Conservation (phyloP, 2,329 filamentous ascomycete species). For the Xylariales sp. region DNA sequence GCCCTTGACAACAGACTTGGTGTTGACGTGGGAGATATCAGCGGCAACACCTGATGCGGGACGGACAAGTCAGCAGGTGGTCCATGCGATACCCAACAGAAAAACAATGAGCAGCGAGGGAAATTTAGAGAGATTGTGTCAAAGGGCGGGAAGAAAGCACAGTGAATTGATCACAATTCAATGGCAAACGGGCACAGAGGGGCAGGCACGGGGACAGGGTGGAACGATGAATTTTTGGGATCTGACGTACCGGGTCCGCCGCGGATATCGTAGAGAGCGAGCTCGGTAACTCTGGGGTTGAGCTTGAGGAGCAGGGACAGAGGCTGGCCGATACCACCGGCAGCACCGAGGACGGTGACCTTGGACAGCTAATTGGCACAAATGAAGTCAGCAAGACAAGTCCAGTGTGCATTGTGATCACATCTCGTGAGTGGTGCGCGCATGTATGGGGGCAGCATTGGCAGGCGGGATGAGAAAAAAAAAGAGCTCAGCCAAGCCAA, state of each 20-base stretch:
- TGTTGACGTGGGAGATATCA: slow-evolving; percentile 98
- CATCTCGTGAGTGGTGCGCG: no score
- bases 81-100: background rate
- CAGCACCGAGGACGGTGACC: slow-evolving; percentile 94
- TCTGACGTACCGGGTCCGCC: slow-evolving; percentile 68
- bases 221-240: no score
- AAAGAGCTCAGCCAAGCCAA: no score
- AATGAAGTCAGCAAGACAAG: slow-evolving; percentile 14
- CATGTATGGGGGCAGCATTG: slow-evolving; percentile 11
- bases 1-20: slow-evolving; percentile 89
- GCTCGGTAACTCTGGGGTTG: slow-evolving; percentile 89
- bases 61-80: background rate
- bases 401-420: slow-evolving; percentile 7
- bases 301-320: slow-evolving; percentile 97
- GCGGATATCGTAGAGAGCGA: slow-evolving; percentile 97
- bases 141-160: no score
- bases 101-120: slow-evolving; percentile 3
- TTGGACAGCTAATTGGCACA: slow-evolving; percentile 71
- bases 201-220: no score
- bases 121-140: no score
- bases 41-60: slow-evolving; percentile 77
- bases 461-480: no score
- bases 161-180: no score
- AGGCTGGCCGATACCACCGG: slow-evolving; percentile 97
- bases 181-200: slow-evolving; percentile 41